Evolutionary conservation across 768 basidiomycete genomes (phyloP).

Genomic region (Rhizopogon rudus): DNA sequence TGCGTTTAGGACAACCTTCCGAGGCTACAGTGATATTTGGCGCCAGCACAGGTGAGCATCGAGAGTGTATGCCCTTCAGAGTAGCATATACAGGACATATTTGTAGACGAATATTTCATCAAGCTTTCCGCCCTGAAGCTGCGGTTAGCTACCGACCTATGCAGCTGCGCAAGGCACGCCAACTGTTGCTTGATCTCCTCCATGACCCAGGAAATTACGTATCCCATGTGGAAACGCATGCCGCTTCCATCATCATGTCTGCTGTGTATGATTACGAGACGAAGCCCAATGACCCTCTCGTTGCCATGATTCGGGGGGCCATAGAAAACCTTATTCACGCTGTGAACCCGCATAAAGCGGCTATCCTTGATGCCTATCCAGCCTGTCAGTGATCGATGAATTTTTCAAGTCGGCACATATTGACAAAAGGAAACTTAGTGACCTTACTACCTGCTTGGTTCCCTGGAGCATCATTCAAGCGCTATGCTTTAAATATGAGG

Average conservation of each 20-base stretch:
- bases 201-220: conserved; percentile 21
- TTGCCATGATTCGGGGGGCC: conserved; percentile 30
- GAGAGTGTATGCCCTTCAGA: conserved; percentile 25
- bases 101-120: conserved; percentile 22
- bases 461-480: conserved; percentile 41
- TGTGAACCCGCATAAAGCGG: conserved; percentile 4
- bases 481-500: conserved; percentile 35
- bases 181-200: conserved; percentile 28
- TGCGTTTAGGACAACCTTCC: conserved; percentile 35
- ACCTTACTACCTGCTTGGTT: conserved; percentile 43
- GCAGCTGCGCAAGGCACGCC: conserved; percentile 28
- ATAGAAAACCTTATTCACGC: conserved; percentile 8
- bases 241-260: conserved; percentile 31
- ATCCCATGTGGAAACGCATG: conserved; percentile 23
- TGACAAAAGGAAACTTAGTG: conserved; percentile 21
- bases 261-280: conserved; percentile 33
- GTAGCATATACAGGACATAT: conserved; percentile 30
- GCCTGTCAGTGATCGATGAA: conserved; percentile 18
- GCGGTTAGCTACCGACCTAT: conserved; percentile 7
- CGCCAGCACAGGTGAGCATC: conserved; percentile 16
- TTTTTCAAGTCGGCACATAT: conserved; percentile 13
- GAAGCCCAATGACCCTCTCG: conserved; percentile 30
- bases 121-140: conserved; percentile 12
- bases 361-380: conserved; percentile 6
- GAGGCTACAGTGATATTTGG: conserved; percentile 29